Percentiles rank a stretch among this genome's conserved stretches.
Conservation (phyloP, 2,329 filamentous ascomycete species). For the Curvularia hawaiiensis region DNA sequence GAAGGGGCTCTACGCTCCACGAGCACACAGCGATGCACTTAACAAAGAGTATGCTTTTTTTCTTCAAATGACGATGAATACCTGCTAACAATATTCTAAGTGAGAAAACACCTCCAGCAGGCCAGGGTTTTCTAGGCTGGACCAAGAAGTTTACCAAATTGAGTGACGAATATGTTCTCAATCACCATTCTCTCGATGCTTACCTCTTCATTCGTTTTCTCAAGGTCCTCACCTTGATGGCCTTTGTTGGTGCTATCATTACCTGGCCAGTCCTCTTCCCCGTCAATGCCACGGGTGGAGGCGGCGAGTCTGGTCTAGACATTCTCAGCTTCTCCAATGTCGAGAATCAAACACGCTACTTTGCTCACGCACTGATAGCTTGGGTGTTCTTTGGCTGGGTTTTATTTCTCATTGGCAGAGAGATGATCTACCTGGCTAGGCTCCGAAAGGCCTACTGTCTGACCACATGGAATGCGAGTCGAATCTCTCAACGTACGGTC, state of each 20-base stretch:
- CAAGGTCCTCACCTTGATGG: slow-evolving; percentile 51
- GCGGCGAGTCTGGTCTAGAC: slow-evolving; percentile 45
- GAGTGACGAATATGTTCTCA: slow-evolving; percentile 52
- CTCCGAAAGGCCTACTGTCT: slow-evolving; percentile 55
- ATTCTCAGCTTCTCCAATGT: slow-evolving; percentile 34
- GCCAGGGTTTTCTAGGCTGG: slow-evolving; percentile 59
- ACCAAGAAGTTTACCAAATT: slow-evolving; percentile 53
- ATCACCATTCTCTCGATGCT: slow-evolving; percentile 56
- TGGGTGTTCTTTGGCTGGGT: slow-evolving; percentile 52
- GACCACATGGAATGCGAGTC: slow-evolving; percentile 50
- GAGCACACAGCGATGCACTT: slow-evolving; percentile 51
- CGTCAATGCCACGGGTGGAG: slow-evolving; percentile 51
- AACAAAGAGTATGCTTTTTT: slow-evolving; percentile 32
- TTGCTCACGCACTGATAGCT: slow-evolving; percentile 51
- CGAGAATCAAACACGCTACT: slow-evolving; percentile 42
- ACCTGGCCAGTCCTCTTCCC: slow-evolving; percentile 56
- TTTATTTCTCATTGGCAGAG: slow-evolving; percentile 52
- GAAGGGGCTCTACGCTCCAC: slow-evolving; percentile 51
- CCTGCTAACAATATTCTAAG: slow-evolving; percentile 14
- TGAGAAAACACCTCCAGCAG: slow-evolving; percentile 51
- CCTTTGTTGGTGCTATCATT: slow-evolving; percentile 50
- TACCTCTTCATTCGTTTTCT: slow-evolving; percentile 56
- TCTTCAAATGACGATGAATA: not conserved
- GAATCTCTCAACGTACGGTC: slow-evolving; percentile 54
- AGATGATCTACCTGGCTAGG: slow-evolving; percentile 54